These are phyloP conservation scores for Blumeria graminis DNA, from an alignment of 2,329 filamentous ascomycete genomes.

Conservation along the genomic window DNA sequence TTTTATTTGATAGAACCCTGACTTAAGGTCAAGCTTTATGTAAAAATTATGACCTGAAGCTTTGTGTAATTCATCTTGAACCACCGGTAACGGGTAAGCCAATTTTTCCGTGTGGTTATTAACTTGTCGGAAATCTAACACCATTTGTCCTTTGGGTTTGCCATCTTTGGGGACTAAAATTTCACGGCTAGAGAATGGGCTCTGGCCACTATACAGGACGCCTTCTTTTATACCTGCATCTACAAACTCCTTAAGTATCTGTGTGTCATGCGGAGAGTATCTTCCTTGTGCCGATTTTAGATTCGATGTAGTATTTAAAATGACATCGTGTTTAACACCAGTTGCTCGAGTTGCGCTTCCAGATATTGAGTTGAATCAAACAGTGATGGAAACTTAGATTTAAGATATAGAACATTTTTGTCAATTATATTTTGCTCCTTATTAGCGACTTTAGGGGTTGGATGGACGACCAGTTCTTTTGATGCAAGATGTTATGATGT, in stretches of 20 bases:
- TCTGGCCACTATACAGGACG: background rate
- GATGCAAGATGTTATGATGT: background rate
- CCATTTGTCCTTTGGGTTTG: background rate
- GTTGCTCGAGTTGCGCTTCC: background rate
- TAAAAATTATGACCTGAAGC: background rate
- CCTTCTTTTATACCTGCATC: background rate
- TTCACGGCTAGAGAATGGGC: background rate
- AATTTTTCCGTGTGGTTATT: background rate
- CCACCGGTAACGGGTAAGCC: background rate
- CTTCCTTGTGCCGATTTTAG: background rate
- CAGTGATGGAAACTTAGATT: background rate
- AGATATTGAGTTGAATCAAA: background rate
- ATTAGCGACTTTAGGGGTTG: background rate
- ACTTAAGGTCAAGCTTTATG: conserved; percentile 1
- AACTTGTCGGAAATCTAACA: background rate
- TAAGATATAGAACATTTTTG: background rate
- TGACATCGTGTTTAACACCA: background rate
- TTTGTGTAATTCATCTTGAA: background rate
- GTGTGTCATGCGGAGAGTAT: background rate
- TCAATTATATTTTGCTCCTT: background rate
- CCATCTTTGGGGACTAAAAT: background rate
- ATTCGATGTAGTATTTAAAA: background rate
- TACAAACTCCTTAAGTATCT: background rate
- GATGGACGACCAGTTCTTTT: background rate
- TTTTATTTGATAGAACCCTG: conserved; percentile 1